Conservation (phyloP, 2,329 filamentous ascomycete genomes). For the Xylaria sp. region DNA sequence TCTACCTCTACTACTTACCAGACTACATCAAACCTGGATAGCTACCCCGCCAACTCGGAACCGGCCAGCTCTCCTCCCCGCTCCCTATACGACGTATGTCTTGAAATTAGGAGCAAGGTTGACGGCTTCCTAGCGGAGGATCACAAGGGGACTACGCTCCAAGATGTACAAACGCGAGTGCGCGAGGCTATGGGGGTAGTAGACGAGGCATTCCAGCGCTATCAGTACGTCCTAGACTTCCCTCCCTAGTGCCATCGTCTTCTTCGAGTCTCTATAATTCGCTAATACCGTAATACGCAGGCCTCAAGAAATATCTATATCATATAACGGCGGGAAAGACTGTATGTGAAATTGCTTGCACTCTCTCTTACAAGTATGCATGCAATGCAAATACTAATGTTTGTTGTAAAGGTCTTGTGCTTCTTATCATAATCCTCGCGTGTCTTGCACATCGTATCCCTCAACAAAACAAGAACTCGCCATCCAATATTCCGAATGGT, state of each 20-base stretch:
- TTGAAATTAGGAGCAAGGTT: conserved; percentile 66
- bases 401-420: conserved; percentile 68
- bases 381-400: conserved; percentile 2
- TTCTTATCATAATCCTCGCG: conserved; percentile 86
- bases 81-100: conserved; percentile 37
- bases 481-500: conserved; percentile 40
- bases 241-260: conserved; percentile 10
- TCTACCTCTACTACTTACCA: conserved; percentile 20
- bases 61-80: conserved; percentile 26
- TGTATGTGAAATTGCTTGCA: conserved; percentile 56
- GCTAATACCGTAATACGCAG: conserved; percentile 54
- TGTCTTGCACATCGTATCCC: conserved; percentile 57
- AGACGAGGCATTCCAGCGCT: conserved; percentile 76
- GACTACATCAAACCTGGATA: conserved; percentile 23
- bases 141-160: conserved; percentile 64
- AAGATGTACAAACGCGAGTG: conserved; percentile 77
- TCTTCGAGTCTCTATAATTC: conserved; percentile 2
- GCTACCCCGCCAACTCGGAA: conserved; percentile 27
- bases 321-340: conserved; percentile 98
- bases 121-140: conserved; percentile 67
- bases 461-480: conserved; percentile 34
- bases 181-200: conserved; percentile 77
- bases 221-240: conserved; percentile 66
- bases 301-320: conserved; percentile 82
- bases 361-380: background rate